These are phyloP conservation scores for Fusarium begoniae DNA, from an alignment of 2,329 filamentous ascomycete species.

Conservation along the genomic window DNA sequence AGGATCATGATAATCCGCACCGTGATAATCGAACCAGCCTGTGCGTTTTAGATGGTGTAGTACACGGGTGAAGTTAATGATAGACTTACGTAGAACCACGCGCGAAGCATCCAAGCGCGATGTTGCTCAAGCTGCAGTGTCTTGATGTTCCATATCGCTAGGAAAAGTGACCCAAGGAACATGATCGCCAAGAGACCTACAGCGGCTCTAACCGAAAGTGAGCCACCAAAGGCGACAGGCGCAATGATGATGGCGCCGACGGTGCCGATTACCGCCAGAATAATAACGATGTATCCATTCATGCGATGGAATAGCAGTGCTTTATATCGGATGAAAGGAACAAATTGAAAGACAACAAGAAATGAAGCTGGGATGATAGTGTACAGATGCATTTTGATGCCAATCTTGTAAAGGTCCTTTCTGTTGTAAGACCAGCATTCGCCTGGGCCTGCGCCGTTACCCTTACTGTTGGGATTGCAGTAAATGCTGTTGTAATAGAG, in stretches of 20 bases:
- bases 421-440: conserved; percentile 19
- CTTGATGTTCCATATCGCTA: conserved; percentile 67
- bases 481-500: conserved; percentile 13
- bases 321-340: conserved; percentile 57
- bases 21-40: conserved; percentile 19
- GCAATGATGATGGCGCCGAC: conserved; percentile 63
- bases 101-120: conserved; percentile 68
- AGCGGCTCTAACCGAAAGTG: conserved; percentile 55
- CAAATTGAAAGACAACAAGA: conserved; percentile 58
- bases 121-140: conserved; percentile 69
- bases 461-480: not conserved
- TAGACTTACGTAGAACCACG: conserved; percentile 22
- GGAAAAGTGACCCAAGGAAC: conserved; percentile 52
- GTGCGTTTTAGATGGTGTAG: not conserved
- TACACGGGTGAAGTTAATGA: accelerated
- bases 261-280: conserved; percentile 57
- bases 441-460: not conserved
- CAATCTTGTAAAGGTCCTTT: conserved; percentile 37
- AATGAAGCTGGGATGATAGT: conserved; percentile 55
- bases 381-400: conserved; percentile 57
- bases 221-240: conserved; percentile 62
- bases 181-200: conserved; percentile 55
- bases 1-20: conserved; percentile 19
- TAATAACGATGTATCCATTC: conserved; percentile 64
- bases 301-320: conserved; percentile 66